Base-by-base conservation (phyloP, 257 asterid species). In the Nemophila menziesii region DNA sequence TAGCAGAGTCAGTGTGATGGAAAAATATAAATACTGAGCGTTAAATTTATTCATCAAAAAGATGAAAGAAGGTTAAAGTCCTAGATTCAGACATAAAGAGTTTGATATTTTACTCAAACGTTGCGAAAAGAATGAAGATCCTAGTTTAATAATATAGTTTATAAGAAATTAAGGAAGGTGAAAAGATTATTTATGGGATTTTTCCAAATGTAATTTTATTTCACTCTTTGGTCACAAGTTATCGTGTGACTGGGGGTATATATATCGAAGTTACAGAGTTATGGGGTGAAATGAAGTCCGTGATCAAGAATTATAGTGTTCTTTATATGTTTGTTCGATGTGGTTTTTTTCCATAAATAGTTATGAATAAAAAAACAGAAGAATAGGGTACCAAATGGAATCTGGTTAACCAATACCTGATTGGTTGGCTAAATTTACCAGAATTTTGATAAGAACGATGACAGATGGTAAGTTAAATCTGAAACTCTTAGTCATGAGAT, bases 201-300 rank as follows among this genome's bases (percentile, higher is more conserved):
- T 83, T 75, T 50, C 96, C 98, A 5, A 89, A 89, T 44, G 93
- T 79, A 13, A 90, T 78, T 46, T 84, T 95, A 1, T 89, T 89
- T 55, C 94, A 80, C 60, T 89, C 97, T 14, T 49, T 87, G 68
- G 86, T 82, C 6, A 81, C 84, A 11, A 93, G 94, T 23, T 84
- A 89, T 46, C 84, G 93, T 44, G 78, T 93, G 19, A 51, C 76
- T 8, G 94, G 96, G 23, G 93, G 92, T 41, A 81, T 84, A 51
- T 84, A 84, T 41, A 60, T 65, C 5, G 96, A 89, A 84, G 96
- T 89, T 13, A 46, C 94, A 11, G 94, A 84, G 48, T 55, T 89
- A 29, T 89, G 98, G 98, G 94, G 94, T 18, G 82, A 80, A 70
- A 89, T 89, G 94, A 89, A 89, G 66, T 58, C 90, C 78, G 80